These are phyloP conservation scores for Corymbia maculata DNA, from an alignment of 345 rosid species.

Conservation along the genomic window DNA sequence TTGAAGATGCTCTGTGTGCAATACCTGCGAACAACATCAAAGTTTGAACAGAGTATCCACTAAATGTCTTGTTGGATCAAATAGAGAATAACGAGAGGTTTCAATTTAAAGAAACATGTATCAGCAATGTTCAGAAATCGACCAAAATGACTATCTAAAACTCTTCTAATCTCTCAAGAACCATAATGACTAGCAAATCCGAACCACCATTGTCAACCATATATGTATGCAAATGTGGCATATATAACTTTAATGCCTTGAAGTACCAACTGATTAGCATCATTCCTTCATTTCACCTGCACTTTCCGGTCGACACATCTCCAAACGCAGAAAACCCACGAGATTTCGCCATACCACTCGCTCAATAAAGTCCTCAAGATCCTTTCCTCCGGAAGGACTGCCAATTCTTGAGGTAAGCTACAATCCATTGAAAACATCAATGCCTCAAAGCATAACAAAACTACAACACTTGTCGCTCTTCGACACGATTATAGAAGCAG, in stretches of 20 bases:
- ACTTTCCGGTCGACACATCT: neutral
- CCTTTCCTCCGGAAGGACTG: neutral
- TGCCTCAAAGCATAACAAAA: neutral
- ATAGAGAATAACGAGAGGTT: neutral
- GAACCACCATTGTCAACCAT: neutral
- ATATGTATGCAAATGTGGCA: neutral
- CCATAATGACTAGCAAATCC: neutral
- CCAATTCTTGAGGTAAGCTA: neutral
- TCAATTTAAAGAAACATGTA: neutral
- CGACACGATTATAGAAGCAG: neutral
- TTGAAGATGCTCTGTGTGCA: constrained; percentile 54
- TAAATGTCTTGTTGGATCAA: neutral
- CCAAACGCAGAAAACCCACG: neutral
- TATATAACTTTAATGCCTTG: neutral
- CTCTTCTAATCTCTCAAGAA: neutral
- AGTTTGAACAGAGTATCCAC: neutral
- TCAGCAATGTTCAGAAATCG: neutral
- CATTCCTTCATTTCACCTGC: neutral
- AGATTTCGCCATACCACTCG: neutral
- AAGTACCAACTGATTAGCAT: neutral
- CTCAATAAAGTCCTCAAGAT: neutral
- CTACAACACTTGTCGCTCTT: neutral
- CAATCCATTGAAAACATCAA: neutral
- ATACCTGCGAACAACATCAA: constrained; percentile 30
- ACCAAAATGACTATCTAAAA: neutral